Evolutionary conservation across 1,284 basidiomycete species (phyloP), one percentile per base, ranked within the genome.

Genomic region (Trichosporon ovoides): DNA sequence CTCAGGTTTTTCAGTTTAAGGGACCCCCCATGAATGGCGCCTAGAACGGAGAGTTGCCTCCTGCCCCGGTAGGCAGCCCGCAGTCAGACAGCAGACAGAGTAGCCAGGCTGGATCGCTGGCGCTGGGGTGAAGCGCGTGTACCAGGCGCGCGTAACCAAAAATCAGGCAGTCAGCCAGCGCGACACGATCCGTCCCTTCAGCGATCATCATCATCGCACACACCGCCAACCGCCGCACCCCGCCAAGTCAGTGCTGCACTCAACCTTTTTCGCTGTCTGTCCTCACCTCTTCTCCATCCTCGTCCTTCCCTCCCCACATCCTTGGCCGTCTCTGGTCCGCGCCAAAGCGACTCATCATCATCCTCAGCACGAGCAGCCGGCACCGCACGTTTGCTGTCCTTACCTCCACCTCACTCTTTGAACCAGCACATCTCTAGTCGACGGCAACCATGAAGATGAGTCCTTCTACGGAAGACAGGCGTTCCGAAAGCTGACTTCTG

Each of bases 391-490:
- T n/a, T 38, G n/a, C 57, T 43, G 36, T 40, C 35, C n/a, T 4
- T 28, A 49, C 22, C 37, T 24, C 56, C 24, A 31, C 49, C 33
- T 5, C 13, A n/a, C n/a, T 31, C 53, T 37, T 38, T 19, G 37
- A 34, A 58, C 31, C 37, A 55, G 34, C 52, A 46, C 53, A 28
- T 24, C 34, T 37, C 36, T 28, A 24, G n/a, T 51, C 55, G 16
- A 38, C 55, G 38, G 33, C 52, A 57, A 54, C 52, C 62, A 74
- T 75, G 73, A 77, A 75, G 73, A 73, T 75, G 58, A 68, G 73
- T 74, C 14, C 49, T 57, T 31, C 34, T 50, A 46, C 50, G 13
- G 49, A 35, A 43, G 35, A 35, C 34, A 50, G 46, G 22, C 43
- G 13, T n/a, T 7, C 18, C 34, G 28, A 35, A 37, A 28, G 54